Evolutionary conservation across 2,329 filamentous ascomycete genomes (phyloP), one percentile per base, ranked within the genome.

Genomic region (Colletotrichum tabaci): DNA sequence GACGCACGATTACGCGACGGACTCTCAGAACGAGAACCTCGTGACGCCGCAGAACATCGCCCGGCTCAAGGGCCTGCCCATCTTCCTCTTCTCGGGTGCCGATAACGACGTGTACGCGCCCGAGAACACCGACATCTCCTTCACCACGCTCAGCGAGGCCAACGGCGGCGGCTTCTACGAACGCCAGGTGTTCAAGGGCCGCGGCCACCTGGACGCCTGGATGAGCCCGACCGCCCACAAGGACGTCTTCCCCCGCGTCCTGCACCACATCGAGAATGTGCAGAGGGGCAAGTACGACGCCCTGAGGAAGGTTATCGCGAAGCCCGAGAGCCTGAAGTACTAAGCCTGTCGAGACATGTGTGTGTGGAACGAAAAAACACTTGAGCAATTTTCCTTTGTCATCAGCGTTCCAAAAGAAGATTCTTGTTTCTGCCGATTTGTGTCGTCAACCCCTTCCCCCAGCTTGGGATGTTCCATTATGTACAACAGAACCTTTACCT

Each of bases 1-100:
- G 5, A 76, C 75, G 67, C 77, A 82, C 3, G 88, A 87, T n/a
- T 78, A 83, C 65, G 87, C 87, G 18, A 88, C 63, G 6, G 66
- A 73, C 47, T 46, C 57, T 0, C 61, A 58, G 46, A 46, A 55
- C 6, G 49, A 23, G 23, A 57, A 66, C 40, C 60, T 67, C 26
- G 52, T 61, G 13, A 73, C 69, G 21, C 66, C 53, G 16, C 49
- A 65, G 12, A 73, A 67, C 42, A 56, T 65, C 12, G 50, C 53
- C 3, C 62, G 68, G 12, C 68, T 72, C 56, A 64, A 46, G 49
- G 69, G 69, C 8, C 57, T 71, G 21, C 60, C 70, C 57, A 72
- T 71, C 16, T 71, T 69, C 65, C 72, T 77, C 61, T 49, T 77
- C 23, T 70, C 72, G 0, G 76, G 75, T 4, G 65, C 73, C 0